A percentile compares a stretch with the other conserved stretches of the same genome.
Conservation (phyloP, 192 early-diverging fungal species). For the Coemansia sp. region DNA sequence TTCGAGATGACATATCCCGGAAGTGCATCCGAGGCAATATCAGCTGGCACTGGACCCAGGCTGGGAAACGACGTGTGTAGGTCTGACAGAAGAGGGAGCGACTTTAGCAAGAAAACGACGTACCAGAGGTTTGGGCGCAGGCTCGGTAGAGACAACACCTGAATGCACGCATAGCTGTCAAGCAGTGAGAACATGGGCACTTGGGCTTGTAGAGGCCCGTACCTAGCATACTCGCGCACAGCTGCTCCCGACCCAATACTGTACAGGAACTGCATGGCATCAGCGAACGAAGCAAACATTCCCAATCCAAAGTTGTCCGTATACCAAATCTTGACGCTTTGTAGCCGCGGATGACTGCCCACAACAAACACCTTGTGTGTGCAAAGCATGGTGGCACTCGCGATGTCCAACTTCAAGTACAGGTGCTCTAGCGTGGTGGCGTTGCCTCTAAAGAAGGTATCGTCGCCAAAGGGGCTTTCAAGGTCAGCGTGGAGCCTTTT, state of each 20-base stretch:
- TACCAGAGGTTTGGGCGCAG: not conserved
- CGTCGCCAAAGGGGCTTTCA: not conserved
- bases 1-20: not conserved
- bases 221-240: not conserved
- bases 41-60: not conserved
- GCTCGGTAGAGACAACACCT: not conserved
- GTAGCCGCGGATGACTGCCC: not conserved
- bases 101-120: not conserved
- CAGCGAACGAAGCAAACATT: not conserved
- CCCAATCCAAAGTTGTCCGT: not conserved
- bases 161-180: not conserved
- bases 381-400: not conserved
- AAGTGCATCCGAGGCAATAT: not conserved
- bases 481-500: not conserved
- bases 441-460: not conserved
- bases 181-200: not conserved
- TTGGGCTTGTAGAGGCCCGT: not conserved
- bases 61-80: not conserved
- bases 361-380: not conserved
- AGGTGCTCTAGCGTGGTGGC: not conserved
- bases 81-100: not conserved
- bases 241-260: not conserved
- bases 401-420: not conserved
- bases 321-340: not conserved
- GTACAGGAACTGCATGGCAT: not conserved